These are phyloP conservation scores for Agrocybe pediades DNA, from an alignment of 768 basidiomycete species.

Conservation along the genomic window DNA sequence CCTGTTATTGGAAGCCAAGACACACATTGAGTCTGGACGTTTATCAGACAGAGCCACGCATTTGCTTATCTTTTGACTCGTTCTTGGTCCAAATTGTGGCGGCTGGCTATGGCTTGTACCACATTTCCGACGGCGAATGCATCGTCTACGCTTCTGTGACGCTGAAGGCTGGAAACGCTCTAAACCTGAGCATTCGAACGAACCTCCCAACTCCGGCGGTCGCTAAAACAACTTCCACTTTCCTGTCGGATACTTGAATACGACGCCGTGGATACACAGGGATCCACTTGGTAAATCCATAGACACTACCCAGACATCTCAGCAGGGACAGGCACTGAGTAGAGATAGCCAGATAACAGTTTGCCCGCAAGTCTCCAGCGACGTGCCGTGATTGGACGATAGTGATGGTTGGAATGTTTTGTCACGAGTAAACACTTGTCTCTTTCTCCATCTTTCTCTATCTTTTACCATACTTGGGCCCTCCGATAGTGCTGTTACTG, in stretches of 20 bases:
- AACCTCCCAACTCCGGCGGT: too few species aligned
- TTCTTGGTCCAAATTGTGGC: too few species aligned
- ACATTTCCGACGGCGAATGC: too few species aligned
- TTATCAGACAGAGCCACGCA: background rate
- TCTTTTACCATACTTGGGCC: slow-evolving; percentile 9
- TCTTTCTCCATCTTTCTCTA: slow-evolving; percentile 8
- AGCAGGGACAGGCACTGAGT: slow-evolving; percentile 6
- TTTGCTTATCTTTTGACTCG: background rate
- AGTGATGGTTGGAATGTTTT: slow-evolving; percentile 11
- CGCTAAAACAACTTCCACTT: too few species aligned
- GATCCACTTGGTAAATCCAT: background rate
- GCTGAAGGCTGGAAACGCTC: too few species aligned
- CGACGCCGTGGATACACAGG: background rate
- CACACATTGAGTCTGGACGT: background rate
- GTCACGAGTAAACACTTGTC: slow-evolving; percentile 11
- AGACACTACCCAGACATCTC: background rate
- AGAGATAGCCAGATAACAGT: slow-evolving; percentile 6
- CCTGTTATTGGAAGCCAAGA: background rate
- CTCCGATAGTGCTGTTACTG: slow-evolving; percentile 6
- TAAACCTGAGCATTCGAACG: too few species aligned
- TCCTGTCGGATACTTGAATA: too few species aligned
- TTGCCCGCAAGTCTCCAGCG: background rate
- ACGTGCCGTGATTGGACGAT: slow-evolving; percentile 21
- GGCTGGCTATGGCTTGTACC: too few species aligned
- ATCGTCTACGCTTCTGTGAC: too few species aligned